Base-by-base conservation (phyloP, 75 land plant genomes). In the Selaginella moellendorffii region DNA sequence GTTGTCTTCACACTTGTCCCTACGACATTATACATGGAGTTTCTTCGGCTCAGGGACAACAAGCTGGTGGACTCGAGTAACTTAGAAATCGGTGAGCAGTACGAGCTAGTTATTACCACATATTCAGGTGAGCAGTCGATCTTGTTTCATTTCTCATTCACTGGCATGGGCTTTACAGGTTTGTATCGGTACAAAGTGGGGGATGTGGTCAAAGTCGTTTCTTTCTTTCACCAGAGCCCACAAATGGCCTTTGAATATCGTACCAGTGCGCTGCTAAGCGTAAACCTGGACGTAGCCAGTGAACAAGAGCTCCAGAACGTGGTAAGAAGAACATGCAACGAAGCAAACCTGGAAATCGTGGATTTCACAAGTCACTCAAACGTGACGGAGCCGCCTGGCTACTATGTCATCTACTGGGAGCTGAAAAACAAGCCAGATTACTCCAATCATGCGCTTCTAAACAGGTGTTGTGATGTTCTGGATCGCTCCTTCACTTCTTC, bases 271-370 rank as follows among this genome's bases (percentile, higher is more conserved):
- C 66, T 85, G 24, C 68, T 85, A 14, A 80, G 89, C 74, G 67
- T 83, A 1, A 78, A 80, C 72, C 74, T 79, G 0, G 86, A 83
- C 75, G 86, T 83, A 72, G 86, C 90, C 5, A 87, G 86, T 64
- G 96, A 90, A 69, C 64, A 77, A 14, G 96, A 90, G 80, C 76
- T 90, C 27, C 90, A 76, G 46, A 54, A 62, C 2, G 90, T 83
- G 12, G 76, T 83, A 20, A 74, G 74, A 20, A 31, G 71, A 52
- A 87, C 90, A 9, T 73, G 68, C 29, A 65, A 53, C 20, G 72
- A 70, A 14, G 66, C 64, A 8, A 66, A 72, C n/a, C 10, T 65
- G 24, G 63, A 74, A n/a, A 71, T 86, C n/a, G 56, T 64, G 0
- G 90, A 83, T 23, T 86, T 81, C 79, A 86, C 82, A 5, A 71